Percentiles rank a stretch among this genome's conserved stretches.
These are phyloP conservation scores for Crotalaria pallida DNA, from an alignment of 306 rosid species.

Conservation along the genomic window DNA sequence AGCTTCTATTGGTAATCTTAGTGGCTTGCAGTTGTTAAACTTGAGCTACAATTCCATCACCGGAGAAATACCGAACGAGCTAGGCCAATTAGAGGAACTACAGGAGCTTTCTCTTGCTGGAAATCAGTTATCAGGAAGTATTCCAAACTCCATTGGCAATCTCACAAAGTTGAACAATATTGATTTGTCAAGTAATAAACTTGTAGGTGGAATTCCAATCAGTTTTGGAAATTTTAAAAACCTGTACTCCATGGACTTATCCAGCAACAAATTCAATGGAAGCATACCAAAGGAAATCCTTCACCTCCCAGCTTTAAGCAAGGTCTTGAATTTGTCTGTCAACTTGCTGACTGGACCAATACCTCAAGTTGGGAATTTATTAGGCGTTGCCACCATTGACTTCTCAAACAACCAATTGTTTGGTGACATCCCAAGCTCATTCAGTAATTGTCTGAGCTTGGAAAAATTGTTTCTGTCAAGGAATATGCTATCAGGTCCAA, in stretches of 20 bases:
- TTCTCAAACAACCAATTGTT: constrained; percentile 47
- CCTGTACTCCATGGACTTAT: constrained; percentile 55
- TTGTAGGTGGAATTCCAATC: constrained; percentile 39
- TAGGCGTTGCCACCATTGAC: constrained; percentile 42
- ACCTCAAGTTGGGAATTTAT: constrained; percentile 42
- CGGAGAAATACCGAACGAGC: constrained; percentile 59
- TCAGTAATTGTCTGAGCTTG: constrained; percentile 52
- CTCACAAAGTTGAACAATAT: constrained; percentile 41
- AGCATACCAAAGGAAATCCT: constrained; percentile 50
- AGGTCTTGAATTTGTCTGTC: constrained; percentile 46
- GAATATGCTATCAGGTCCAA: constrained; percentile 57
- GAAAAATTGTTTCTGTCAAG: constrained; percentile 40
- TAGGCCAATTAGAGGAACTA: constrained; percentile 46
- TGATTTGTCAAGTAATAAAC: constrained; percentile 55
- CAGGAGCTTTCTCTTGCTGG: constrained; percentile 39
- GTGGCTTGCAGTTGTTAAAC: constrained; percentile 48
- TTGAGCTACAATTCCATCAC: constrained; percentile 47
- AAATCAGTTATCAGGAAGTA: constrained; percentile 44
- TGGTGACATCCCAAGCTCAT: constrained; percentile 52
- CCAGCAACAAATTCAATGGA: constrained; percentile 59
- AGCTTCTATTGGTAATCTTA: constrained; percentile 49
- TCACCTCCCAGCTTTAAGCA: constrained; percentile 47
- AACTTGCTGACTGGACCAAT: constrained; percentile 58
- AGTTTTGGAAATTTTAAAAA: constrained; percentile 45
- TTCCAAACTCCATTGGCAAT: constrained; percentile 57